These are phyloP conservation scores for Spergularia azorica DNA, from an alignment of 179 eudicot species.

Conservation along the genomic window DNA sequence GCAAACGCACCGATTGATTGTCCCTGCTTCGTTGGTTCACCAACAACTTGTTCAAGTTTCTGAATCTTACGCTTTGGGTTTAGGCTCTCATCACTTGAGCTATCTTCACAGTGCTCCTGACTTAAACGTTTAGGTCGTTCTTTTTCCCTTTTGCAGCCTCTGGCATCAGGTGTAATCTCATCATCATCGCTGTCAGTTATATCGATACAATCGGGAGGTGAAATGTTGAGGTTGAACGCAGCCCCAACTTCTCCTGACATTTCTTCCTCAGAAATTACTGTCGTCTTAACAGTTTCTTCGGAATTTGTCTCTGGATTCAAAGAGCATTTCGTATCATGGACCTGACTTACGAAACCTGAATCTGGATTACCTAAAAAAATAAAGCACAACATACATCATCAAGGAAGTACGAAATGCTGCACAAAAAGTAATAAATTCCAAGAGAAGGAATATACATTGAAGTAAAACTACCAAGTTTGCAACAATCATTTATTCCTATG, in stretches of 20 bases:
- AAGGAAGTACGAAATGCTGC: too few species aligned
- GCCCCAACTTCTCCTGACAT: background rate
- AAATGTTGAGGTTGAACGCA: background rate
- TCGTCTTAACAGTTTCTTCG: constrained; percentile 3
- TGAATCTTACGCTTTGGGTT: background rate
- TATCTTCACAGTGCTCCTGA: background rate
- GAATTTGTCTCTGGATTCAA: background rate
- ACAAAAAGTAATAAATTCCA: background rate
- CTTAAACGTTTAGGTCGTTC: background rate
- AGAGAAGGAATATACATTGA: too few species aligned
- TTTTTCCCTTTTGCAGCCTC: constrained; percentile 7
- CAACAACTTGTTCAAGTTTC: constrained; percentile 8
- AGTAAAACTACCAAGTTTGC: too few species aligned
- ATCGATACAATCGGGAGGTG: constrained; percentile 3
- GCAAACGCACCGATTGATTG: background rate
- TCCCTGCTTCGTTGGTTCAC: constrained; percentile 13
- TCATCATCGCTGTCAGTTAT: constrained; percentile 42
- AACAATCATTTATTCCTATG: too few species aligned
- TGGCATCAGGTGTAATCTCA: background rate
- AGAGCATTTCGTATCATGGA: constrained; percentile 1
- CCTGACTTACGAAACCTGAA: constrained; percentile 2
- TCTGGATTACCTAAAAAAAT: background rate
- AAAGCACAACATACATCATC: background rate
- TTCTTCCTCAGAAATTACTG: constrained; percentile 4
- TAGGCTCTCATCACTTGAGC: constrained; percentile 8